These are phyloP conservation scores for Russula olivacea DNA, from an alignment of 768 basidiomycete genomes.

Conservation along the genomic window DNA sequence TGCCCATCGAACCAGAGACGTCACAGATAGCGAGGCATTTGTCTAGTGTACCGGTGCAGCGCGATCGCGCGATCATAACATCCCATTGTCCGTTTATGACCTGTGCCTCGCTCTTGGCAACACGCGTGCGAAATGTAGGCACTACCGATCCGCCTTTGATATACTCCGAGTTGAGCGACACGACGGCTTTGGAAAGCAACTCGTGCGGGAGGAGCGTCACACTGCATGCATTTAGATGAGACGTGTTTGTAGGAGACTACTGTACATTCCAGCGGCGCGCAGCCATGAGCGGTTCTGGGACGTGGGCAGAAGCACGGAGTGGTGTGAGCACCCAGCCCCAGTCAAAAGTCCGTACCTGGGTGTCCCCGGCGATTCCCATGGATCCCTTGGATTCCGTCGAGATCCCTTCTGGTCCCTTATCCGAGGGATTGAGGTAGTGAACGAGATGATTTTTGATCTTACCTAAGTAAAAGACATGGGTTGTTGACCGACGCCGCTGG, in stretches of 20 bases:
- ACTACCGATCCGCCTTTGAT: constrained; percentile 20
- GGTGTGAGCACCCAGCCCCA: constrained; percentile 54
- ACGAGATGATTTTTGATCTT: no score
- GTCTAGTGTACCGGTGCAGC: constrained; percentile 49
- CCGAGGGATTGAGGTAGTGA: no score
- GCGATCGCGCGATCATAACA: constrained; percentile 46
- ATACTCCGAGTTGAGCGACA: not conserved
- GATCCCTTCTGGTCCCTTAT: no score
- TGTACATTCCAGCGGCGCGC: constrained; percentile 51
- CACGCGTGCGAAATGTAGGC: constrained; percentile 28
- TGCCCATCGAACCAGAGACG: constrained; percentile 70
- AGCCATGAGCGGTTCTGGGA: constrained; percentile 62
- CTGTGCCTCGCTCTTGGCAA: constrained; percentile 35
- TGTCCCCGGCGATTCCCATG: no score
- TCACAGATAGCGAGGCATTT: constrained; percentile 66
- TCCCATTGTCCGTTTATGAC: constrained; percentile 66
- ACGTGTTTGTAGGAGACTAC: constrained; percentile 56
- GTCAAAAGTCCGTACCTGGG: no score
- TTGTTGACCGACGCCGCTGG: no score
- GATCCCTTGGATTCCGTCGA: no score
- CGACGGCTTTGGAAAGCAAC: constrained; percentile 40
- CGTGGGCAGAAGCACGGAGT: constrained; percentile 40
- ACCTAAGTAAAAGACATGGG: no score
- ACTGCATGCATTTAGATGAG: constrained; percentile 58
- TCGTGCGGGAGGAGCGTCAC: constrained; percentile 41